Evolutionary conservation across 2,329 filamentous ascomycete species (phyloP).

Genomic region (Colletotrichum sublineola): DNA sequence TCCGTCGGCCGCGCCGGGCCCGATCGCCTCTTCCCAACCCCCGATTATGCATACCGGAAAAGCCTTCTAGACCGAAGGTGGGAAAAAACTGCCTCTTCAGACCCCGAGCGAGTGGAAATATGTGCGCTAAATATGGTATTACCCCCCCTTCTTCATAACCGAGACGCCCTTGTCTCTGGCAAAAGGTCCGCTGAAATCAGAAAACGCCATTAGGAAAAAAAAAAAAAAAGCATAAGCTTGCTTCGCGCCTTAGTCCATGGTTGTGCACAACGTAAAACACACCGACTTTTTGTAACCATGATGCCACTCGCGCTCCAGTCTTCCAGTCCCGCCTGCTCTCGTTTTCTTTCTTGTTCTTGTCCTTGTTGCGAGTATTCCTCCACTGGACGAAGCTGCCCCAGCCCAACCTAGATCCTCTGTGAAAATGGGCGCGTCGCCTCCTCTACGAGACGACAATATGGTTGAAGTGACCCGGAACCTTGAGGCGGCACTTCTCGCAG

Average conservation of each 20-base stretch:
- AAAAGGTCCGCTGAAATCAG: constrained; percentile 1
- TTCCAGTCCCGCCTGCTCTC: not conserved
- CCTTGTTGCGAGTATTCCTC: not conserved
- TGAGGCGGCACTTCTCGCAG: constrained; percentile 82
- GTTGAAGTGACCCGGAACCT: constrained; percentile 84
- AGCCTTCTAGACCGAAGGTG: constrained; percentile 22
- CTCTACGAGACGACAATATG: constrained; percentile 78
- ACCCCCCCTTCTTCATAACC: not conserved
- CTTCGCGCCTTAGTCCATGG: not conserved
- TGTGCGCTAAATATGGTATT: constrained; percentile 39
- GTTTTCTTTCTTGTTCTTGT: not conserved
- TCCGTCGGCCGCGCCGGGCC: constrained; percentile 24
- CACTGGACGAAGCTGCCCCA: not conserved
- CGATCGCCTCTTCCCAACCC: constrained; percentile 5
- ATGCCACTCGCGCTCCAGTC: not conserved
- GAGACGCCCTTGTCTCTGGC: constrained; percentile 12
- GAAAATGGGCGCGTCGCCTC: constrained; percentile 27
- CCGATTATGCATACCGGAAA: constrained; percentile 25
- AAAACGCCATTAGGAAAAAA: constrained; percentile 14
- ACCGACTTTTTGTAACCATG: constrained; percentile 1
- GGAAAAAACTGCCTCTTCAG: not conserved
- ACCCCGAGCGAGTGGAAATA: constrained; percentile 32
- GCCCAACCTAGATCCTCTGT: not conserved
- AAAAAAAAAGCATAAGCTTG: not conserved
- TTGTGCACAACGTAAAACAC: not conserved